These are phyloP conservation scores for Acaromyces ingoldii DNA, from an alignment of 1,284 basidiomycete species.

Conservation along the genomic window DNA sequence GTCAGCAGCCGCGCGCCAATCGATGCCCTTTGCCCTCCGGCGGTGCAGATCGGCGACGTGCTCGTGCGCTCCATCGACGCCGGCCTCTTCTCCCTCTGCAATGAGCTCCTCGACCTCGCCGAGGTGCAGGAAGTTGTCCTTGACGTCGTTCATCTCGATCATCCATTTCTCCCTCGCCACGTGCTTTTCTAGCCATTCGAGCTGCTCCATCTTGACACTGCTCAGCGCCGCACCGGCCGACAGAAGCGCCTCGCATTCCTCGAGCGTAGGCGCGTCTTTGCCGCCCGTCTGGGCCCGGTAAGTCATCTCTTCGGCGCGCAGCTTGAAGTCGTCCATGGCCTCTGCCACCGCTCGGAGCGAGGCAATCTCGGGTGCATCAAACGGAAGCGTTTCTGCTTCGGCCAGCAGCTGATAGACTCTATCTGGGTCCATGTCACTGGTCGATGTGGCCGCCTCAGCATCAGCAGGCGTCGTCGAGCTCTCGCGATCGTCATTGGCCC, in stretches of 20 bases:
- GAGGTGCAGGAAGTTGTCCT: constrained; percentile 23
- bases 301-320: constrained; percentile 56
- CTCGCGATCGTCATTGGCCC: constrained; percentile 16
- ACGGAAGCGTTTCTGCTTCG: constrained; percentile 70
- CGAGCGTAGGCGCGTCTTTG: constrained; percentile 50
- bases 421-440: neutral
- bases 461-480: constrained; percentile 10
- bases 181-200: constrained; percentile 69
- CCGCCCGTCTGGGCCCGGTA: constrained; percentile 10
- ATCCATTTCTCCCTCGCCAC: constrained; percentile 66
- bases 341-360: constrained; percentile 60
- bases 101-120: constrained; percentile 62
- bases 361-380: constrained; percentile 70
- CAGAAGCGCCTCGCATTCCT: constrained; percentile 66
- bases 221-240: constrained; percentile 66
- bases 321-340: constrained; percentile 63
- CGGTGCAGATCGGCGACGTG: constrained; percentile 20
- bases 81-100: constrained; percentile 64
- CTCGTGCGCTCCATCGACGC: constrained; percentile 54
- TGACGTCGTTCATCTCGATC: constrained; percentile 53
- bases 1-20: constrained; percentile 19
- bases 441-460: constrained; percentile 8
- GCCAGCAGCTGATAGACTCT: constrained; percentile 66
- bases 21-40: constrained; percentile 20
- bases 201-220: constrained; percentile 71